Evolutionary conservation across 257 asterid genomes (phyloP), one percentile per base, ranked within the genome.

Genomic region (Rehmannia glutinosa): DNA sequence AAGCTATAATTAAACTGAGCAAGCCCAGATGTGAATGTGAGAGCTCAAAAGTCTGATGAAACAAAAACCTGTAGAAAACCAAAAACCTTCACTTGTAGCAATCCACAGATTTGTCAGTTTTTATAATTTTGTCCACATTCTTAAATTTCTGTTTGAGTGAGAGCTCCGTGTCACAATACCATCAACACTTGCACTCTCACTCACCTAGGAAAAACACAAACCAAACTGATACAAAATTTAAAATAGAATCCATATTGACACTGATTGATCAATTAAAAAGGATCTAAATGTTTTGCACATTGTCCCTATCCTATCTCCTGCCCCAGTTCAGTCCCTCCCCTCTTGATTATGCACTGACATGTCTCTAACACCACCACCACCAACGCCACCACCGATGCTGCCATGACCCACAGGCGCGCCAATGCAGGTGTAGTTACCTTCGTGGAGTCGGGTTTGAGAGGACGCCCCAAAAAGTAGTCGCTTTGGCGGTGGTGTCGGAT

Each of bases 391-490:
- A n/a, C n/a, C n/a, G n/a, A n/a, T n/a, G 28, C 20, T 56, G 12
- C 55, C 58, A 12, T 66, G 83, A 27, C 84, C 85, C 56, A 87
- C 83, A 55, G 97, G 95, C 1, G 90, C 95, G 4, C 97, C 97
- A 11, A 90, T 73, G 83, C 95, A 87, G 24, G 97, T 85, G 79
- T 90, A 85, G 45, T 12, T 85, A 8, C 41, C 64, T 16, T 78
- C 81, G 38, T 32, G n/a, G 38, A 32, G 4, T 32, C 38, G 38
- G 8, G 38, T 69, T 0, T n/a, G 88, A 65, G 58, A 90, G 58
- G 3, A 80, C 89, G 95, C 4, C 97, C 96, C 28, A 91, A 59
- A 6, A 69, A 77, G 82, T 91, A 91, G 42, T 91, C 96, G 23
- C 69, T 80, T 42, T 8, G 78, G 4, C 36, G 60, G 66, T 27